Evolutionary conservation across 495 filamentous ascomycete genomes (phyloP).

Genomic region (Daldinia vernicosa): DNA sequence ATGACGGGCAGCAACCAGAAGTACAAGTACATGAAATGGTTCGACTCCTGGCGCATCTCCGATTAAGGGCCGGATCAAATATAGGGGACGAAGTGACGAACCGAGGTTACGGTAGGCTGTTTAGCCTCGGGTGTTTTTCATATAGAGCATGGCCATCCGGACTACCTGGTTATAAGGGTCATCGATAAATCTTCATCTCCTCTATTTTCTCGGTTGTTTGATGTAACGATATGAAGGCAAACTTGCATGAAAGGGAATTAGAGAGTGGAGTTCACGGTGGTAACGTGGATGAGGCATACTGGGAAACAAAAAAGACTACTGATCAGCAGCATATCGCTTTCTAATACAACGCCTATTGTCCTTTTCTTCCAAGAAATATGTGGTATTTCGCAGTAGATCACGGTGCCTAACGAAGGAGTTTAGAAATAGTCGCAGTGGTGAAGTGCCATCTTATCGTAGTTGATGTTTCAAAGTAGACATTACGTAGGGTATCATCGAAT

Average conservation of each 20-base stretch:
- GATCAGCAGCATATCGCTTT: constrained; percentile 38
- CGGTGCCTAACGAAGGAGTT: background rate
- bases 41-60: constrained; percentile 71
- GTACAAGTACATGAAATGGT: constrained; percentile 94
- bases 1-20: constrained; percentile 87
- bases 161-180: constrained; percentile 52
- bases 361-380: constrained; percentile 20
- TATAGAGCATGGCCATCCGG: constrained; percentile 26
- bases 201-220: constrained; percentile 41
- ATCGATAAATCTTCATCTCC: constrained; percentile 49
- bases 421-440: background rate
- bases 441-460: background rate
- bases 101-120: constrained; percentile 9
- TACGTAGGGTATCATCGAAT: constrained; percentile 45
- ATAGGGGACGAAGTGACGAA: constrained; percentile 1
- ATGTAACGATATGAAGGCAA: constrained; percentile 42
- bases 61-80: constrained; percentile 53
- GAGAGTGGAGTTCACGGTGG: constrained; percentile 31
- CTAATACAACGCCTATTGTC: constrained; percentile 34
- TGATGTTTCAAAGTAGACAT: constrained; percentile 37
- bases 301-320: constrained; percentile 27
- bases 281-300: constrained; percentile 40
- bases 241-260: constrained; percentile 25
- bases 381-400: background rate
- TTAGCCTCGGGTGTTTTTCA: constrained; percentile 13